Conservation (phyloP, 805 yeast genomes). For the Cyberlindnera mississippiensis region DNA sequence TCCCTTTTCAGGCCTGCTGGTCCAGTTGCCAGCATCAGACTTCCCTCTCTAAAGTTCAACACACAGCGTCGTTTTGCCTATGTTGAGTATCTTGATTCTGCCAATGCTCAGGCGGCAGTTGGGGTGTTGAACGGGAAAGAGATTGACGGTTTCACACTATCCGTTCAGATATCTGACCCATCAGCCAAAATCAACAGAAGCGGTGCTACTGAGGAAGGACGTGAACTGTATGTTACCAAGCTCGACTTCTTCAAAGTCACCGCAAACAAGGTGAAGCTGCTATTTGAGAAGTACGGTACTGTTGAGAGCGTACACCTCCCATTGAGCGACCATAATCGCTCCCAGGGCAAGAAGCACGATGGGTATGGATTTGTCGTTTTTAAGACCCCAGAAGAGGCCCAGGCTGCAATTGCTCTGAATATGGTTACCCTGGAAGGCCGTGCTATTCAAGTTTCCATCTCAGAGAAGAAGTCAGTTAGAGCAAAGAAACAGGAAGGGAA, state of each 20-base stretch:
- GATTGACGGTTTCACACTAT: constrained; percentile 38
- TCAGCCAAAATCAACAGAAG: constrained; percentile 35
- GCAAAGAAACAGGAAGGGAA: constrained; percentile 28
- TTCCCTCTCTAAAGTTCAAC: constrained; percentile 59
- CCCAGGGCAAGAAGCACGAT: constrained; percentile 35
- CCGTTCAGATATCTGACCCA: constrained; percentile 64
- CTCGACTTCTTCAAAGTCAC: constrained; percentile 43
- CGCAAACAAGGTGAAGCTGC: constrained; percentile 34
- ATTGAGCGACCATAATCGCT: constrained; percentile 26
- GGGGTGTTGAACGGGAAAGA: constrained; percentile 36
- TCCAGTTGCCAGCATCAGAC: constrained; percentile 45
- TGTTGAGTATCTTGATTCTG: constrained; percentile 46
- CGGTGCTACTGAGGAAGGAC: constrained; percentile 47
- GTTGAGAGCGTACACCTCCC: constrained; percentile 54
- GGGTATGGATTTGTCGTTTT: constrained; percentile 69
- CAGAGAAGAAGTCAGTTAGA: constrained; percentile 39
- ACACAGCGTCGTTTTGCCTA: constrained; percentile 69
- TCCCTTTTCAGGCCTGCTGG: constrained; percentile 40
- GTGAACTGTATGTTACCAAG: constrained; percentile 55
- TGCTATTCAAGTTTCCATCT: constrained; percentile 43
- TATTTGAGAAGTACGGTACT: constrained; percentile 48
- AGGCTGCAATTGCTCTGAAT: constrained; percentile 41
- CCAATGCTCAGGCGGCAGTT: constrained; percentile 44
- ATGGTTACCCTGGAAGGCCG: constrained; percentile 42
- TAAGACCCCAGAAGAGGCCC: constrained; percentile 39